phyloP scores from a whole-genome alignment of 1,284 basidiomycete species.

The Phlebopus sp. region DNA sequence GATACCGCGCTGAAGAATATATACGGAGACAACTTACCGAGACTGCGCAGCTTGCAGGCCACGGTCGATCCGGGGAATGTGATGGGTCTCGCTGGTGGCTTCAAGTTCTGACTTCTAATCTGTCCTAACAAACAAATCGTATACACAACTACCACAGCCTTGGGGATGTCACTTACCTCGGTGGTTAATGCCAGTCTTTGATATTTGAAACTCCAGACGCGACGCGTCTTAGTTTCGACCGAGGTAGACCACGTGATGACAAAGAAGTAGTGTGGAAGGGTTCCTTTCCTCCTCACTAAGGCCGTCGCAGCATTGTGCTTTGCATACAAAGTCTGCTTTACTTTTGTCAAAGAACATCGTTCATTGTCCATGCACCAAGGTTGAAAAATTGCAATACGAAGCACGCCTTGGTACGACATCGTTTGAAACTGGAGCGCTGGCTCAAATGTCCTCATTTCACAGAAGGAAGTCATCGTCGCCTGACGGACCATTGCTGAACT shows the following conservation, averaged over 20 bases:
- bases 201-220: too few relatives aligned
- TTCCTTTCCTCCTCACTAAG: too few relatives aligned
- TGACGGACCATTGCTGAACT: not conserved
- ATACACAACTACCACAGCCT: too few relatives aligned
- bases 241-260: too few relatives aligned
- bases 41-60: slow-evolving; percentile 38
- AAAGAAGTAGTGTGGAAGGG: too few relatives aligned
- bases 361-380: not conserved
- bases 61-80: slow-evolving; percentile 46
- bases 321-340: too few relatives aligned
- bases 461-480: not conserved
- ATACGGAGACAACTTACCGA: slow-evolving; percentile 45
- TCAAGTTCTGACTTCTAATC: slow-evolving; percentile 10
- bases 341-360: not conserved
- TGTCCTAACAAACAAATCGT: not conserved
- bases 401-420: not conserved
- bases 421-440: not conserved
- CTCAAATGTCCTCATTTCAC: not conserved
- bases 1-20: slow-evolving; percentile 44
- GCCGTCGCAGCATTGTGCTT: too few relatives aligned
- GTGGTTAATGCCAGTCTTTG: too few relatives aligned
- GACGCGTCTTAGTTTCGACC: too few relatives aligned
- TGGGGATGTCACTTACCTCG: too few relatives aligned
- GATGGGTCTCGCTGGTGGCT: slow-evolving; percentile 56
- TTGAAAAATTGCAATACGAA: not conserved